Conservation (phyloP, 495 filamentous ascomycete genomes). For the Friedmanniomyces simplex region DNA sequence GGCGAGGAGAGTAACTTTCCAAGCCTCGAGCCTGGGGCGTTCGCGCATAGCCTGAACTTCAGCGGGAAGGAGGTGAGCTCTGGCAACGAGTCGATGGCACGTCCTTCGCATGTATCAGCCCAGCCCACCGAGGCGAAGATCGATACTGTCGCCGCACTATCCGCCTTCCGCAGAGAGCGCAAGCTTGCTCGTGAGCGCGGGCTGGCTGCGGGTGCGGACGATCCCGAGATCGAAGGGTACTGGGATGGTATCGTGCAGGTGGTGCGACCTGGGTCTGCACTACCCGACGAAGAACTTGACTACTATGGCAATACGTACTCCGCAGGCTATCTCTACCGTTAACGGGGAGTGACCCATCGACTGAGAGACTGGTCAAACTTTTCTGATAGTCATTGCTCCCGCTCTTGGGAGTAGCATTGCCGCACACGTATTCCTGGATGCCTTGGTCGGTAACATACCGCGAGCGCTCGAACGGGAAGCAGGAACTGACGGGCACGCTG, state of each 20-base stretch:
- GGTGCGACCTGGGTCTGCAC: slow-evolving; percentile 5
- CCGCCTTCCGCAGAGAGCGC: slow-evolving; percentile 15
- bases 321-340: slow-evolving; percentile 12
- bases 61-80: slow-evolving; percentile 12
- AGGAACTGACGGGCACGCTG: background rate
- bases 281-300: slow-evolving; percentile 16
- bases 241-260: slow-evolving; percentile 19
- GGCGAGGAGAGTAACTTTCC: slow-evolving; percentile 49
- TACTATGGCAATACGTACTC: slow-evolving; percentile 17
- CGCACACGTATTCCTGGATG: too few relatives aligned
- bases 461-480: too few relatives aligned
- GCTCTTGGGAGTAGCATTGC: too few relatives aligned
- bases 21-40: slow-evolving; percentile 19
- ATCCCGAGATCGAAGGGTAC: slow-evolving; percentile 16
- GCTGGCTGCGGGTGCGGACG: slow-evolving; percentile 3
- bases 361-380: too few relatives aligned
- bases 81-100: background rate
- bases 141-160: slow-evolving; percentile 16
- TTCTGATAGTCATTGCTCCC: too few relatives aligned
- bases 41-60: background rate
- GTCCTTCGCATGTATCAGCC: background rate
- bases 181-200: slow-evolving; percentile 12
- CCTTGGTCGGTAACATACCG: background rate
- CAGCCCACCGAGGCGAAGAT: background rate
- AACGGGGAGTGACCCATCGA: background rate